A percentile compares a stretch with the other conserved stretches of the same genome.
phyloP scores from a whole-genome alignment of 2,329 filamentous ascomycete genomes.

The Trichoderma breve region DNA sequence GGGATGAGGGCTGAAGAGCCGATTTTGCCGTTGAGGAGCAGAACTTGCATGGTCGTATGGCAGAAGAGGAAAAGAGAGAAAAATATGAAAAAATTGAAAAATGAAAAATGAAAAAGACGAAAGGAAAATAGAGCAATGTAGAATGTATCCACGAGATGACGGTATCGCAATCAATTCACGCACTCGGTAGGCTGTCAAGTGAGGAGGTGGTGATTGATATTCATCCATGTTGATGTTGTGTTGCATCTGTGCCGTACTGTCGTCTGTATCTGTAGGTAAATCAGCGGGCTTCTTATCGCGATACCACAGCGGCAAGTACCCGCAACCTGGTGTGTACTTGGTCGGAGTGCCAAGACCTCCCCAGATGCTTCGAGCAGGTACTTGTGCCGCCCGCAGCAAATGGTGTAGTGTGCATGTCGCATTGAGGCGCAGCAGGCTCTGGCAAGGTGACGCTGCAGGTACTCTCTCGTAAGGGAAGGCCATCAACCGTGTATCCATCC shows the following conservation, averaged over 20 bases:
- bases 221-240: not conserved
- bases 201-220: not conserved
- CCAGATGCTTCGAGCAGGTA: not conserved
- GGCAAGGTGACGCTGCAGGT: not conserved
- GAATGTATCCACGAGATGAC: not conserved
- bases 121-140: not conserved
- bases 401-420: not conserved
- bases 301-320: not conserved
- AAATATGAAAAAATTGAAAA: not conserved
- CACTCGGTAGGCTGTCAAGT: not conserved
- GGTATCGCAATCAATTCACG: not conserved
- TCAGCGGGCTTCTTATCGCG: not conserved
- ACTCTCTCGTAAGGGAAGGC: not conserved
- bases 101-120: not conserved
- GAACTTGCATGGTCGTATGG: not conserved
- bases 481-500: not conserved
- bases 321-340: not conserved
- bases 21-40: slow-evolving; percentile 18
- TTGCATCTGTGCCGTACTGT: not conserved
- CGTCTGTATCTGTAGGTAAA: not conserved
- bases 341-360: not conserved
- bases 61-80: not conserved
- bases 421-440: slow-evolving; percentile 6
- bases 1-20: slow-evolving; percentile 6
- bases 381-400: not conserved